Base-by-base conservation (phyloP, 2,329 filamentous ascomycete species). In the Nigrograna mackinnonii region DNA sequence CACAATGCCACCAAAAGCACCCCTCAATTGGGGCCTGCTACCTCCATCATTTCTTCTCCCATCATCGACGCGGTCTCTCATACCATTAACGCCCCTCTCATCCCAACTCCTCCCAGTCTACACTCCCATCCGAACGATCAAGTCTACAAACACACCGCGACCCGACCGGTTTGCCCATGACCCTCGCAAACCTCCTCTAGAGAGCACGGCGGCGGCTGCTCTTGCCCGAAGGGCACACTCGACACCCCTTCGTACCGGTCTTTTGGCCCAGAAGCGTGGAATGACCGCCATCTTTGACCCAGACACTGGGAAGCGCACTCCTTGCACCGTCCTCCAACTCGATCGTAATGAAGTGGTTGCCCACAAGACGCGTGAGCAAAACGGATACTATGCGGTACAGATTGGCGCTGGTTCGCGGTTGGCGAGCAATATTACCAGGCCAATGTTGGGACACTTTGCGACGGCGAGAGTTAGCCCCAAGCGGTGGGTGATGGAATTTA, bases 301-400 rank as follows among this genome's bases (percentile, higher is more conserved):
- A 0, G 82, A 84, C 57, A 87, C 88, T 19, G 87, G 89, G 56
- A 80, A 80, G 51, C 85, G 92, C 52, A 87, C 85, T 44, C 80
- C 91, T 16, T 96, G 91, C 76, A 99, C 94, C 12, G 87, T 99
- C 39, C 80, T 99, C 43, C 91, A 97, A 74, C 79, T 99, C 58
- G 94, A 99, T 70, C 80, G 89, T 58, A 91, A 95, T 47, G 87
- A 97, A 72, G 91, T 96, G 6, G 77, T 96, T 28, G 85, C 86
- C 45, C 86, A 89, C 73, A 96, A 96, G 79, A 94, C 89, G 50
- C 76, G 84, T 22, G 76, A 84, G 50, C 76, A 79, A 62, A 85
- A 97, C 68, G 94, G 94, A 16, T 99, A 99, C 75, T 96, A 83
- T 78, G 94, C 92, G 13, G 91, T 97, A 12, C 91, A 96, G 73